Evolutionary conservation across 148 eudicot species (phyloP), one percentile per base, ranked within the genome.

Genomic region (Cornus florida): DNA sequence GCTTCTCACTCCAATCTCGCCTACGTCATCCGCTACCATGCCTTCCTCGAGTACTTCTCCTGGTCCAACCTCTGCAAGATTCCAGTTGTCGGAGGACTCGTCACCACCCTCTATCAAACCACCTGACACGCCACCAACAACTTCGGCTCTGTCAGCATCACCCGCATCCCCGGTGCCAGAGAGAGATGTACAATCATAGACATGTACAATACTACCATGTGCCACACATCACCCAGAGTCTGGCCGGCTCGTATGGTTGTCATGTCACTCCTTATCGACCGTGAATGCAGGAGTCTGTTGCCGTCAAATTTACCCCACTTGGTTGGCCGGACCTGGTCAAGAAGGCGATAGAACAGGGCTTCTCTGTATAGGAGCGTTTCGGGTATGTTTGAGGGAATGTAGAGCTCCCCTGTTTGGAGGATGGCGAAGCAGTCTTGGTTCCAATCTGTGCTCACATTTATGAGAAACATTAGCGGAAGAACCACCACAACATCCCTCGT

Each of bases 151-250:
- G 78, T 92, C 66, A 92, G 91, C 75, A 35, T 87, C 46, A 91
- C 90, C 35, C 79, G 73, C 77, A 70, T 83, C 70, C 69, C 85
- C 0, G 3, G 74, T 1, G 28, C 28, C 28, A 28, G 28, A 28
- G 28, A 28, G 28, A 28, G 93, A 39, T 85, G 80, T 88, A 97
- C 98, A 93, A 68, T 95, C 97, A 38, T 91, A 93, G 16, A 93
- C 96, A 65, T 95, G 97, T 12, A 93, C 98, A 64, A 95, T 87
- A 57, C 88, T 90, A 32, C 97, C 98, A n/a, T 93, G 98, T 0
- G 95, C 98, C 20, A 93, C 97, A 66, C 91, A 89, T 62, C 97
- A 93, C 28, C 28, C 28, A 28, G 28, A 28, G 28, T 28, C 28
- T 28, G 28, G 28, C 28, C 28, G 28, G 28, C 28, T 28, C 28